Evolutionary conservation across 2,329 filamentous ascomycete species (phyloP).

Genomic region (Gaeumannomyces sp.): DNA sequence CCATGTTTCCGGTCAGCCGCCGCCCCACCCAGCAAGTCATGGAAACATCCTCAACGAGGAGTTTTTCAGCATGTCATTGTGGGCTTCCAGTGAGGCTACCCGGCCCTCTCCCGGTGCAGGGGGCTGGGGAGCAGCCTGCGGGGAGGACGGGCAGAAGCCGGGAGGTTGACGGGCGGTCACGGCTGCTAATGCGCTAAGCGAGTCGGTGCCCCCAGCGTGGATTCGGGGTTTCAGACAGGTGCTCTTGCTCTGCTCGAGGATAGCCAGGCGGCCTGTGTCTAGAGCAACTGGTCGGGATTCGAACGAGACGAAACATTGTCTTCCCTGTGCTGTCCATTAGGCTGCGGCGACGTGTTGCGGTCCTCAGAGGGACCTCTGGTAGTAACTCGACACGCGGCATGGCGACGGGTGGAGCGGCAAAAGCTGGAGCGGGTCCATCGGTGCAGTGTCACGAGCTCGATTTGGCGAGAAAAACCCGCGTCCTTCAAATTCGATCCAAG

Average conservation of each 20-base stretch:
- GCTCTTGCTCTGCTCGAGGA: too few species aligned
- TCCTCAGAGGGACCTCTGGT: not conserved
- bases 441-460: not conserved
- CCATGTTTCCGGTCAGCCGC: not conserved
- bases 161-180: not conserved
- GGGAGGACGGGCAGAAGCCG: not conserved
- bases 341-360: not conserved
- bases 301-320: not conserved
- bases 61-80: too few species aligned
- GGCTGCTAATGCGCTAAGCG: not conserved
- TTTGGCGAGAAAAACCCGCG: not conserved
- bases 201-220: not conserved
- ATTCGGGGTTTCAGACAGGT: not conserved
- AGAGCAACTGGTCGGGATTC: not conserved
- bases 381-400: not conserved
- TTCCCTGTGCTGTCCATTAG: not conserved
- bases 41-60: not conserved
- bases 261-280: not conserved
- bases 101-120: not conserved
- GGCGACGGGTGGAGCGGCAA: not conserved
- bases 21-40: not conserved
- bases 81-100: not conserved
- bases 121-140: not conserved
- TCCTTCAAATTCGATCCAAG: not conserved
- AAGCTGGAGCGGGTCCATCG: not conserved